Evolutionary conservation across 2,329 filamentous ascomycete species (phyloP).

Genomic region (Fusarium neocosmosporiellum): DNA sequence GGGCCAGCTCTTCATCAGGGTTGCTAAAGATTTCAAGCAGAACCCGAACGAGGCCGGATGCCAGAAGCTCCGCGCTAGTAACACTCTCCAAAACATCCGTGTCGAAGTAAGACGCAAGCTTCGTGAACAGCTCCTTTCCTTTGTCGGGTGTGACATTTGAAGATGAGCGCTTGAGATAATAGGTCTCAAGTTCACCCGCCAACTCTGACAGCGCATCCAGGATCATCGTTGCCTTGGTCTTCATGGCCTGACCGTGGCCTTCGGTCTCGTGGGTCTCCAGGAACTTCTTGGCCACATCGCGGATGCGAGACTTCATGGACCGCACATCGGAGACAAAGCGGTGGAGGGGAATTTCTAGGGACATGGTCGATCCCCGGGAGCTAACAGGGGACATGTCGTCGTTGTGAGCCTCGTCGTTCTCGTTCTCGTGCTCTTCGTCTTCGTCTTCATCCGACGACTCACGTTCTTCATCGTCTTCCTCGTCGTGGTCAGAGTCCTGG

Average conservation of each 20-base stretch:
- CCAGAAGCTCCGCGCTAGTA: conserved; percentile 93
- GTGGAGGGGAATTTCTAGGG: conserved; percentile 66
- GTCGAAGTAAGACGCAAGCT: conserved; percentile 86
- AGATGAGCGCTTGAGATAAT: conserved; percentile 70
- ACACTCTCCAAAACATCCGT: conserved; percentile 90
- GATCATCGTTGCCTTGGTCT: conserved; percentile 81
- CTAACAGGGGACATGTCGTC: conserved; percentile 73
- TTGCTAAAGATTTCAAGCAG: conserved; percentile 86
- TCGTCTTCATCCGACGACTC: conserved; percentile 57
- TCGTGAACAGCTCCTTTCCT: conserved; percentile 76
- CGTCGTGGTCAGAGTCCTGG: conserved; percentile 44
- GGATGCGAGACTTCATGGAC: conserved; percentile 75
- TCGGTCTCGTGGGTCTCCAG: conserved; percentile 85
- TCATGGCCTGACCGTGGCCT: conserved; percentile 76
- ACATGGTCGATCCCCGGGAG: conserved; percentile 75
- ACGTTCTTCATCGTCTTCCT: conserved; percentile 49
- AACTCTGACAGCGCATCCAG: conserved; percentile 78
- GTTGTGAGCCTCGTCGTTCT: conserved; percentile 63
- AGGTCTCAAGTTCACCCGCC: conserved; percentile 76
- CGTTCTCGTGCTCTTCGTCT: conserved; percentile 61
- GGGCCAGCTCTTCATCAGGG: conserved; percentile 69
- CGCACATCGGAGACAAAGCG: conserved; percentile 60
- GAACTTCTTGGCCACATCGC: conserved; percentile 82
- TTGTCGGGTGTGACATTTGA: conserved; percentile 58
- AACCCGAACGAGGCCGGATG: conserved; percentile 87